Conservation (phyloP, 768 basidiomycete species). For the Podaxis carcinomalis region DNA sequence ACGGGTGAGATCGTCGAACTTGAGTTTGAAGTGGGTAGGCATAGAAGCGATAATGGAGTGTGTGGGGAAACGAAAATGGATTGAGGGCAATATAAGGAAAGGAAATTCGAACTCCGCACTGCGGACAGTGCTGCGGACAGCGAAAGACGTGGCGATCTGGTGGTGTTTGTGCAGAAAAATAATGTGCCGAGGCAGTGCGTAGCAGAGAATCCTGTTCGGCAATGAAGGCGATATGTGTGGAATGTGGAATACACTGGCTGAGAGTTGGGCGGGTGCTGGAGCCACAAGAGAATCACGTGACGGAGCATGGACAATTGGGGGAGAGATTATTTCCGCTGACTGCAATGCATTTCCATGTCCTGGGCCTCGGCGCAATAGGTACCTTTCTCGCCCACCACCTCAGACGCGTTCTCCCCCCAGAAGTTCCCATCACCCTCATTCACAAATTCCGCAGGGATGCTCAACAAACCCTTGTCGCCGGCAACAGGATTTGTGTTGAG, state of each 20-base stretch:
- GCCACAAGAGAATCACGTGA: background rate
- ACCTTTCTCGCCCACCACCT: slow-evolving; percentile 79
- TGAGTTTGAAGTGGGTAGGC: slow-evolving; percentile 64
- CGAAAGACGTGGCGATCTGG: background rate
- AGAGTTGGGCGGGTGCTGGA: background rate
- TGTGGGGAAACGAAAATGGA: slow-evolving; percentile 8
- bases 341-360: slow-evolving; percentile 66
- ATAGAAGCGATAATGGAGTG: slow-evolving; percentile 27
- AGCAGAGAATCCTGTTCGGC: too few relatives aligned
- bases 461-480: slow-evolving; percentile 24
- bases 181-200: background rate
- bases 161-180: background rate
- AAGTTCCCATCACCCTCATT: slow-evolving; percentile 64
- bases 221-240: too few relatives aligned
- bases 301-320: background rate
- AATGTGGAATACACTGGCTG: too few relatives aligned
- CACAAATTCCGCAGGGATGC: slow-evolving; percentile 48
- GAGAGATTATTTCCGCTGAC: background rate
- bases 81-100: slow-evolving; percentile 10
- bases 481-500: slow-evolving; percentile 44
- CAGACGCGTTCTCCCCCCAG: slow-evolving; percentile 48
- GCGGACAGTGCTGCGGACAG: slow-evolving; percentile 26
- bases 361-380: slow-evolving; percentile 83
- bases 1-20: slow-evolving; percentile 53
- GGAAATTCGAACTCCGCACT: slow-evolving; percentile 41